A percentile compares a stretch with the other conserved stretches of the same genome.
Evolutionary conservation across 768 basidiomycete genomes (phyloP).

Genomic region (Paxillus rubicundulus): DNA sequence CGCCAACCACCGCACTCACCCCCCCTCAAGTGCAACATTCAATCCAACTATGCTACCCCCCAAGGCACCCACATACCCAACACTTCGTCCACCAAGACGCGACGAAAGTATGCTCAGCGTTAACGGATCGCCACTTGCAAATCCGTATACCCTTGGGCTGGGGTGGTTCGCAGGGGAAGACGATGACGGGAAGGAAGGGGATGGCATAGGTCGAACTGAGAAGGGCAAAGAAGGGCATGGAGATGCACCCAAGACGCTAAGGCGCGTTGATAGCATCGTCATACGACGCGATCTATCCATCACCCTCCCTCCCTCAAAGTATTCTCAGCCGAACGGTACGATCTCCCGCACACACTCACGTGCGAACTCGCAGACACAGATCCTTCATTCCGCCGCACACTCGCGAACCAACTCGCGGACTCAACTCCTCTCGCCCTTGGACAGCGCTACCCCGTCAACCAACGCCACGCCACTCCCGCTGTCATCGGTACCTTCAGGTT

Average conservation of each 20-base stretch:
- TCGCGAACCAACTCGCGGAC: conserved; percentile 43
- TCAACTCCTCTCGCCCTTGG: conserved; percentile 19
- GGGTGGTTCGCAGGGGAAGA: conserved; percentile 50
- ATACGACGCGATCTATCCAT: conserved; percentile 56
- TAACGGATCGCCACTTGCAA: conserved; percentile 80
- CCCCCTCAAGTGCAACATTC: conserved; percentile 62
- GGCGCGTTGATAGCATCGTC: conserved; percentile 58
- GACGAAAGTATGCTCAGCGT: conserved; percentile 79
- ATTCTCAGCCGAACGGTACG: conserved; percentile 19
- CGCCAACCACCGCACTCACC: conserved; percentile 31
- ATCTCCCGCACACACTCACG: conserved; percentile 38
- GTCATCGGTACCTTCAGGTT: conserved; percentile 8
- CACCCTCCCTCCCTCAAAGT: conserved; percentile 31
- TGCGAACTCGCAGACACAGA: conserved; percentile 53
- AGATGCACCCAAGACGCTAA: conserved; percentile 14
- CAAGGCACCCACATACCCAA: conserved; percentile 39
- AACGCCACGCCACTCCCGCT: neutral
- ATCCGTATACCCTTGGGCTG: conserved; percentile 68
- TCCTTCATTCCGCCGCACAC: conserved; percentile 40
- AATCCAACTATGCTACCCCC: conserved; percentile 60
- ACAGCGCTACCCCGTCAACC: conserved; percentile 9
- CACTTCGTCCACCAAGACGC: conserved; percentile 63
- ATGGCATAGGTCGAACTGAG: conserved; percentile 2
- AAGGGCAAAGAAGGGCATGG: conserved; percentile 25
- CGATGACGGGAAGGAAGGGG: conserved; percentile 29